A percentile compares a stretch with the other conserved stretches of the same genome.
Evolutionary conservation across 2,329 filamentous ascomycete genomes (phyloP).

Genomic region (Furcasterigmium furcatum): DNA sequence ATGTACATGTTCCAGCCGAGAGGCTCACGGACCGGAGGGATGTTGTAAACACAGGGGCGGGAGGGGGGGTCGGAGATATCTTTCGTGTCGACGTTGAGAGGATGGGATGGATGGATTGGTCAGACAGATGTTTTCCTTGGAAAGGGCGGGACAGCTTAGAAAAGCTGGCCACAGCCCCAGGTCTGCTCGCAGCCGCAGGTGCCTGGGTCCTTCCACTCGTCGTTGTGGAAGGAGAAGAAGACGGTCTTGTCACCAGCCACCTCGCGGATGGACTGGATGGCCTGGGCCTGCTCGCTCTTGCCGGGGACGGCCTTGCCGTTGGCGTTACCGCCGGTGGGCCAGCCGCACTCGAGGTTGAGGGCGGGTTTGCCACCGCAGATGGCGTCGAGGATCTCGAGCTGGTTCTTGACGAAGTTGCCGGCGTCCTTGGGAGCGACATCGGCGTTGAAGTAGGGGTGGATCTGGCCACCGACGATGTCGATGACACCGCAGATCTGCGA

Average conservation of each 20-base stretch:
- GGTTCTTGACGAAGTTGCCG: slow-evolving; percentile 70
- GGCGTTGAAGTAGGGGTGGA: slow-evolving; percentile 92
- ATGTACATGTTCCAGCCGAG: not conserved
- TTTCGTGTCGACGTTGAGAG: not conserved
- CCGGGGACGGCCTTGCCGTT: slow-evolving; percentile 75
- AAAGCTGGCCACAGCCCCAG: slow-evolving; percentile 66
- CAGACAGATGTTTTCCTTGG: not conserved
- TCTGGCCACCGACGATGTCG: slow-evolving; percentile 80
- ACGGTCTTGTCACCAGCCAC: slow-evolving; percentile 65
- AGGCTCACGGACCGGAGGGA: not conserved
- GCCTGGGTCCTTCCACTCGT: slow-evolving; percentile 76
- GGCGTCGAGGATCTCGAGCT: slow-evolving; percentile 65
- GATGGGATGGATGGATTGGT: not conserved
- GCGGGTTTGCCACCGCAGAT: slow-evolving; percentile 71
- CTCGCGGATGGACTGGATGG: slow-evolving; percentile 68
- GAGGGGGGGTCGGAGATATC: no score
- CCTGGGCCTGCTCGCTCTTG: slow-evolving; percentile 60
- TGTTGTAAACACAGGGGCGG: not conserved
- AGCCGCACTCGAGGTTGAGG: slow-evolving; percentile 87
- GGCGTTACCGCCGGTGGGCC: slow-evolving; percentile 68
- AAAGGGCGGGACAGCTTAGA: slow-evolving; percentile 20
- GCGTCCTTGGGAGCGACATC: slow-evolving; percentile 60
- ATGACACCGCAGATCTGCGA: slow-evolving; percentile 65
- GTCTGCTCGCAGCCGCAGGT: slow-evolving; percentile 71
- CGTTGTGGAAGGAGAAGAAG: slow-evolving; percentile 79